Conservation (phyloP, 768 basidiomycete species). For the Hirschioporus abietinus region DNA sequence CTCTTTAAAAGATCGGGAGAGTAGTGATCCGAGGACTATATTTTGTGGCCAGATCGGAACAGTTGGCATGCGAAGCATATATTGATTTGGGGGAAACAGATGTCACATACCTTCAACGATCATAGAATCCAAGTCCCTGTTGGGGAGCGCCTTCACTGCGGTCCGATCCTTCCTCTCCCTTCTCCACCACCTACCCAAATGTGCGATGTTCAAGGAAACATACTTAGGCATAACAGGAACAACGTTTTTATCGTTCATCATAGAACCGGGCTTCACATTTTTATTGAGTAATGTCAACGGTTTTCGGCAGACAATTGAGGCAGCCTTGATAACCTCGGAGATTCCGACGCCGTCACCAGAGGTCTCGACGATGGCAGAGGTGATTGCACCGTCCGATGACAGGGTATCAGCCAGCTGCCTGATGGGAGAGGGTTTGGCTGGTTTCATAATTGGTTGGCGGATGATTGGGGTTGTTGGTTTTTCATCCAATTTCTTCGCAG, state of each 20-base stretch:
- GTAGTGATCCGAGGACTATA: conserved; percentile 60
- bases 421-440: conserved; percentile 42
- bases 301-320: neutral
- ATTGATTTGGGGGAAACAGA: neutral
- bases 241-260: neutral
- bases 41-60: neutral
- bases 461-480: conserved; percentile 32
- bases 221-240: neutral
- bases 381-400: conserved; percentile 45
- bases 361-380: conserved; percentile 40
- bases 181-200: conserved; percentile 49
- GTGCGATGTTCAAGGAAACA: conserved; percentile 12
- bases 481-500: conserved; percentile 24
- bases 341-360: conserved; percentile 43
- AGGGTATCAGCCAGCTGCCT: conserved; percentile 49
- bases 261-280: neutral
- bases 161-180: conserved; percentile 45
- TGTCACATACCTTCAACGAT: conserved; percentile 53
- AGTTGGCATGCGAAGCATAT: neutral
- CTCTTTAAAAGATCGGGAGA: conserved; percentile 69
- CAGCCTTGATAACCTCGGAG: conserved; percentile 39
- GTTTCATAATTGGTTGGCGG: conserved; percentile 41
- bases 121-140: conserved; percentile 56
- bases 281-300: conserved; percentile 28
- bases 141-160: conserved; percentile 52